phyloP scores from a whole-genome alignment of 768 basidiomycete genomes.

The Pleurotus pulmonarius region DNA sequence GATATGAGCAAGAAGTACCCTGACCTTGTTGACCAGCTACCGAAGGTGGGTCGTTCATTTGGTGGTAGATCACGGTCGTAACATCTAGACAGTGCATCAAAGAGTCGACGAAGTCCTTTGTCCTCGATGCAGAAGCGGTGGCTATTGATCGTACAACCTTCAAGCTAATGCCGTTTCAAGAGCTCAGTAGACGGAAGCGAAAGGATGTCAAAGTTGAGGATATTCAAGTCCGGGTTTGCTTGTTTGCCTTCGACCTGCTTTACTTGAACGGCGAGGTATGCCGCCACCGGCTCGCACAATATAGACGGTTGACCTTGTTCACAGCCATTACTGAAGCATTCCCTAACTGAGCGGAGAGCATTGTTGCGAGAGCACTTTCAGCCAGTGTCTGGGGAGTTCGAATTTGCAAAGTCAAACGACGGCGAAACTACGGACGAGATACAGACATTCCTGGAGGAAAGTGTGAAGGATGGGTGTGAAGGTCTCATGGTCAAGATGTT shows the following conservation, averaged over 20 bases:
- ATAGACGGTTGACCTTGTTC: neutral
- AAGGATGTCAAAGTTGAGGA: constrained; percentile 99
- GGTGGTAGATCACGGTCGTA: neutral
- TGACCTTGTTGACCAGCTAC: constrained; percentile 92
- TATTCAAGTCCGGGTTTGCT: constrained; percentile 92
- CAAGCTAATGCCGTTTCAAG: constrained; percentile 96
- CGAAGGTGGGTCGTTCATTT: constrained; percentile 51
- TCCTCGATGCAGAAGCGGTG: constrained; percentile 95
- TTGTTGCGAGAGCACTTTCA: constrained; percentile 79
- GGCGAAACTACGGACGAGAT: constrained; percentile 90
- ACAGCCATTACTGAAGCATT: constrained; percentile 79
- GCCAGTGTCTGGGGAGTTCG: constrained; percentile 83
- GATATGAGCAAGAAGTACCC: constrained; percentile 99
- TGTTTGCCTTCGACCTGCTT: constrained; percentile 96
- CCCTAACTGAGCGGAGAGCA: constrained; percentile 71
- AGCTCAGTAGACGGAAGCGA: constrained; percentile 88
- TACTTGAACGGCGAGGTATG: constrained; percentile 94
- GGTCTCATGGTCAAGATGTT: constrained; percentile 99
- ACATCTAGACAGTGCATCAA: constrained; percentile 68
- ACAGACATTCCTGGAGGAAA: constrained; percentile 90
- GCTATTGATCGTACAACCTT: constrained; percentile 85
- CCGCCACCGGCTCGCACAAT: neutral
- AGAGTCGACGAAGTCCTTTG: constrained; percentile 80
- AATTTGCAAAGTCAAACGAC: constrained; percentile 90
- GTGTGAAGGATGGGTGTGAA: constrained; percentile 97